These are phyloP conservation scores for Crithidia fasciculata DNA, from an alignment of 208 protist genomes.

Conservation along the genomic window DNA sequence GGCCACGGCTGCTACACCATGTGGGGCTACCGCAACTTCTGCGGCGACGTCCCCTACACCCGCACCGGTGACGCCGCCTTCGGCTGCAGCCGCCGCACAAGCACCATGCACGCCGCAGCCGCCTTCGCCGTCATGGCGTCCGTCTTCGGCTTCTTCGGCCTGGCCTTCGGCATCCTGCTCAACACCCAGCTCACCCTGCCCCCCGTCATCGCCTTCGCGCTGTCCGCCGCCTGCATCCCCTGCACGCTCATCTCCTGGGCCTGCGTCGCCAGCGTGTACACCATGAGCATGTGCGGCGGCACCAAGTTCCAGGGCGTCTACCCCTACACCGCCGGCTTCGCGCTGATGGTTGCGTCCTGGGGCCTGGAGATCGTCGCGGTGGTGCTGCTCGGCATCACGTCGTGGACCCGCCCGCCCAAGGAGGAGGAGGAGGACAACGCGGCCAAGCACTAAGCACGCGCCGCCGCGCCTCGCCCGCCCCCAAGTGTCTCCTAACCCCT, in stretches of 20 bases:
- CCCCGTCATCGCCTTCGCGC: slow-evolving; percentile 29
- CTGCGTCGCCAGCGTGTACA: slow-evolving; percentile 53
- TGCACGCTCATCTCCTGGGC: slow-evolving; percentile 53
- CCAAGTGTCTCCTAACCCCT: too few relatives aligned
- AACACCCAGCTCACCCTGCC: slow-evolving; percentile 28
- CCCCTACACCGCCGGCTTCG: slow-evolving; percentile 50
- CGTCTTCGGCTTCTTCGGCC: slow-evolving; percentile 35
- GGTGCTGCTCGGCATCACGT: slow-evolving; percentile 24
- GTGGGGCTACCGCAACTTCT: slow-evolving; percentile 49
- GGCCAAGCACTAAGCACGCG: slow-evolving; percentile 18
- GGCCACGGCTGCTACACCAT: slow-evolving; percentile 44
- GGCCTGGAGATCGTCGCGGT: slow-evolving; percentile 43
- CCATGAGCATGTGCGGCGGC: slow-evolving; percentile 33
- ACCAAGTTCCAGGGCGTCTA: slow-evolving; percentile 21
- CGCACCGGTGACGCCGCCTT: slow-evolving; percentile 28
- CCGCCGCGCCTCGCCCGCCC: too few relatives aligned
- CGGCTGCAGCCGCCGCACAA: slow-evolving; percentile 25
- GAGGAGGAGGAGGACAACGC: slow-evolving; percentile 30
- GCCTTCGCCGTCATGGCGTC: slow-evolving; percentile 47
- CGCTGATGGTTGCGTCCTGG: slow-evolving; percentile 46
- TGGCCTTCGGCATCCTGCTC: slow-evolving; percentile 39
- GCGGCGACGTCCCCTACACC: slow-evolving; percentile 39
- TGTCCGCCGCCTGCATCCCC: slow-evolving; percentile 36
- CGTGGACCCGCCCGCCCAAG: slow-evolving; percentile 27
- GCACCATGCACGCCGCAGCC: slow-evolving; percentile 44